A percentile compares a stretch with the other conserved stretches of the same genome.
Conservation (phyloP, 1,139 yeast species). For the Diutina ranongensis region DNA sequence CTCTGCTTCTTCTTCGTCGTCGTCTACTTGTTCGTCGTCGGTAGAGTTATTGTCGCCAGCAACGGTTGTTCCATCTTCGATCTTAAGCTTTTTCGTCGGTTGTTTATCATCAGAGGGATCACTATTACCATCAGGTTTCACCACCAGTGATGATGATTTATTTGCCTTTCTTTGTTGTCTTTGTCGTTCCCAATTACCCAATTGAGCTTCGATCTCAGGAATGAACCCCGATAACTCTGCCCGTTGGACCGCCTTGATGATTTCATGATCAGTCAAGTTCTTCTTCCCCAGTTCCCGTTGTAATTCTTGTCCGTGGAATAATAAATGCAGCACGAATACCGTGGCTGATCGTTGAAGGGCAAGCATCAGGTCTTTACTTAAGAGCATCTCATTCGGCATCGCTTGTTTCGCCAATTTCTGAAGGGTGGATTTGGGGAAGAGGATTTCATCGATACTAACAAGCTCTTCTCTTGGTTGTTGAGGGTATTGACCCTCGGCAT, state of each 20-base stretch:
- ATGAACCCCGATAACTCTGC: conserved; percentile 45
- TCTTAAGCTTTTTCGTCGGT: conserved; percentile 10
- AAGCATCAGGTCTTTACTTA: conserved; percentile 53
- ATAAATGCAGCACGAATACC: conserved; percentile 56
- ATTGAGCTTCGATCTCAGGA: conserved; percentile 41
- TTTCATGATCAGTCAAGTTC: conserved; percentile 56
- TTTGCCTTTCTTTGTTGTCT: conserved; percentile 28
- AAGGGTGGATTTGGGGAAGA: conserved; percentile 57
- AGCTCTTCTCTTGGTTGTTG: conserved; percentile 42
- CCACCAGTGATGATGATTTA: conserved; percentile 13
- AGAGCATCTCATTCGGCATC: conserved; percentile 20
- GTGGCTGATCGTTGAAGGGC: conserved; percentile 67
- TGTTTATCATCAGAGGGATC: no score
- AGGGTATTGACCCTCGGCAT: conserved; percentile 55
- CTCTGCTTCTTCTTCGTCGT: conserved; percentile 8
- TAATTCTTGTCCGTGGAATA: conserved; percentile 48
- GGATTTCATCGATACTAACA: conserved; percentile 54
- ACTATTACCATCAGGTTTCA: neutral
- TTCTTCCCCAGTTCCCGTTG: conserved; percentile 44
- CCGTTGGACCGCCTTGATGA: conserved; percentile 43
- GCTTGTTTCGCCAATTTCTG: conserved; percentile 43
- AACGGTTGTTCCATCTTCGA: conserved; percentile 5
- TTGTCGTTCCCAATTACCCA: conserved; percentile 30
- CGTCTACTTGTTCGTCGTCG: conserved; percentile 10
- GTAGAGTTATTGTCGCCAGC: conserved; percentile 6